Evolutionary conservation across 2,329 filamentous ascomycete genomes (phyloP).

Genomic region (Albifimbria verrucaria): DNA sequence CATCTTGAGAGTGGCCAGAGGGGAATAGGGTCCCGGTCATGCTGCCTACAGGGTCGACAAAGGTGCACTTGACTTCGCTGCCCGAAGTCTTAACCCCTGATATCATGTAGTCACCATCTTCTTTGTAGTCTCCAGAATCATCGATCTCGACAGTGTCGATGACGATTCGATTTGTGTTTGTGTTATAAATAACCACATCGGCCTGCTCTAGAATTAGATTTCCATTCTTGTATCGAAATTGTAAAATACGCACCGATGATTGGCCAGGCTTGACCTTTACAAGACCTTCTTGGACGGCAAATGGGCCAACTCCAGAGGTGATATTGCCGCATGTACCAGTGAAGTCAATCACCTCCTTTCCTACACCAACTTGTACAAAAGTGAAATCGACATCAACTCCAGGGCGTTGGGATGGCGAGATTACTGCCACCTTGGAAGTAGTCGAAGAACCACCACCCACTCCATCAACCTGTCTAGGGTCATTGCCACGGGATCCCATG

Average conservation of each 20-base stretch:
- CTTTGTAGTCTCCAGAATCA: constrained; percentile 41
- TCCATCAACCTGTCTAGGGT: constrained; percentile 59
- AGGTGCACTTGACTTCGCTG: constrained; percentile 54
- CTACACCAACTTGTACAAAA: constrained; percentile 59
- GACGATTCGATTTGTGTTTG: constrained; percentile 58
- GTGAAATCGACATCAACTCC: constrained; percentile 59
- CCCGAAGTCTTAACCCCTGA: constrained; percentile 55
- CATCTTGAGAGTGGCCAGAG: constrained; percentile 47
- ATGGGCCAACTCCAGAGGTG: constrained; percentile 57
- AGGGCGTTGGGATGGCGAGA: constrained; percentile 35
- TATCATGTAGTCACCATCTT: constrained; percentile 50
- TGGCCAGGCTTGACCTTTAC: constrained; percentile 19
- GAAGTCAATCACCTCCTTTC: constrained; percentile 51
- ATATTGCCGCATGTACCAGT: constrained; percentile 64
- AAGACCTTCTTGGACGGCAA: constrained; percentile 52
- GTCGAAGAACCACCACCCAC: constrained; percentile 59
- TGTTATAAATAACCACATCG: constrained; percentile 52
- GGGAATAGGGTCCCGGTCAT: constrained; percentile 58
- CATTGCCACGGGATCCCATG: constrained; percentile 52
- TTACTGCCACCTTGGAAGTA: constrained; percentile 60
- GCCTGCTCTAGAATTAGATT: background rate
- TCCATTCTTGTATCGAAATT: constrained; percentile 4
- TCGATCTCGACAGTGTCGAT: constrained; percentile 50
- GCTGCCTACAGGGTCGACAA: constrained; percentile 56
- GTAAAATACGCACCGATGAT: constrained; percentile 17